These are phyloP conservation scores for Mimosa bimucronata DNA, from an alignment of 306 rosid genomes.

Conservation along the genomic window DNA sequence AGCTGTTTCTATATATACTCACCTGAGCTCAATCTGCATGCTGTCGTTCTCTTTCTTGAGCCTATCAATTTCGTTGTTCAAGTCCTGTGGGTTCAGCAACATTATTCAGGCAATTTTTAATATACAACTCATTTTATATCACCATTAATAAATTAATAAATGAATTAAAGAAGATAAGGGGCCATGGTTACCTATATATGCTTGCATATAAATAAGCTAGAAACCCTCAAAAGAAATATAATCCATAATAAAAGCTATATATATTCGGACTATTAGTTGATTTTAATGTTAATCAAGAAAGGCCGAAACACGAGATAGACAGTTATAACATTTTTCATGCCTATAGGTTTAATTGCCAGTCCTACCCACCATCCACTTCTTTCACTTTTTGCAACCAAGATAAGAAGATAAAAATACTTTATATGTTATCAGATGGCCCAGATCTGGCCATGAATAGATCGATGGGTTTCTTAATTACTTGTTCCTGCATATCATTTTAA, in stretches of 20 bases:
- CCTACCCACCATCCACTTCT: background rate
- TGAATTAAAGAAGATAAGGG: background rate
- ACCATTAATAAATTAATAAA: too few relatives aligned
- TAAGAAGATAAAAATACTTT: background rate
- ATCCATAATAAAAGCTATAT: background rate
- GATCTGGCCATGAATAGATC: constrained; percentile 11
- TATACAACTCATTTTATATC: background rate
- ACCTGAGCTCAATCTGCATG: constrained; percentile 77
- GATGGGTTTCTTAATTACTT: background rate
- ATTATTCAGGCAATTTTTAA: constrained; percentile 22
- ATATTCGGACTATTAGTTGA: background rate
- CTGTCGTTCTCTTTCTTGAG: constrained; percentile 78
- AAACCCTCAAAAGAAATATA: constrained; percentile 12
- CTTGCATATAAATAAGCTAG: background rate
- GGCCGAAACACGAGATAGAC: background rate
- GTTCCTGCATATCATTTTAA: background rate
- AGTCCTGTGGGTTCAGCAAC: constrained; percentile 51
- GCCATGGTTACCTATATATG: background rate
- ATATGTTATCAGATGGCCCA: background rate
- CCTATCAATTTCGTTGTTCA: constrained; percentile 66
- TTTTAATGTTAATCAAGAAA: background rate
- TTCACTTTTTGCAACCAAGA: background rate
- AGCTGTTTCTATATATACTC: background rate
- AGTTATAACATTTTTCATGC: background rate
- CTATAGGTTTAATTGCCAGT: background rate